These are phyloP conservation scores for Epicoccum nigrum DNA, from an alignment of 2,329 filamentous ascomycete genomes.

Conservation along the genomic window DNA sequence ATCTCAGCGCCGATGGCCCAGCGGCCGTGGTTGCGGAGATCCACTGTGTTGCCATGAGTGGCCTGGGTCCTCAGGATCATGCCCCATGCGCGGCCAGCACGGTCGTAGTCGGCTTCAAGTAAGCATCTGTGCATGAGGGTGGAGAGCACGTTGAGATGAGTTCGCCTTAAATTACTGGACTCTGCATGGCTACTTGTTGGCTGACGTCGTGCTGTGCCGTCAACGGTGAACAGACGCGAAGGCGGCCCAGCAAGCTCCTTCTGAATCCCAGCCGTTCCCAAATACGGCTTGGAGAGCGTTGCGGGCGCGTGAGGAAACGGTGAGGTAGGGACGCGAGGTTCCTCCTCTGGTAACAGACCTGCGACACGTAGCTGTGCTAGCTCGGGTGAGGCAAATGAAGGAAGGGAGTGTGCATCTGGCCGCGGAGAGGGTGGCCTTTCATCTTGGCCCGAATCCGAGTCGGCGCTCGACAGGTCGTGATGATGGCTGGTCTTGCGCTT, in stretches of 20 bases:
- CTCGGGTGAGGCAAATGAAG: conserved; percentile 29
- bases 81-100: conserved; percentile 76
- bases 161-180: conserved; percentile 49
- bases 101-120: conserved; percentile 69
- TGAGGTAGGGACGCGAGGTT: conserved; percentile 45
- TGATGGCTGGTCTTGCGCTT: conserved; percentile 32
- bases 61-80: conserved; percentile 70
- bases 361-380: conserved; percentile 48
- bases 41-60: conserved; percentile 61
- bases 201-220: conserved; percentile 13
- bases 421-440: background rate
- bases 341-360: conserved; percentile 48
- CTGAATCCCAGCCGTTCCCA: conserved; percentile 38
- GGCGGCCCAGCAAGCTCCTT: conserved; percentile 51
- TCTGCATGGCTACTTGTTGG: conserved; percentile 10
- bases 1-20: conserved; percentile 90
- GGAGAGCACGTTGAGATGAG: conserved; percentile 70
- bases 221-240: conserved; percentile 48
- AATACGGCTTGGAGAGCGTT: conserved; percentile 19
- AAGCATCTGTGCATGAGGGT: conserved; percentile 76
- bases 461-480: no score
- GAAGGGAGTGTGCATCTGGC: conserved; percentile 22
- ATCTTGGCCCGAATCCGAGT: no score
- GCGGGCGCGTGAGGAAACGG: conserved; percentile 55
- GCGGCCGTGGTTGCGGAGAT: conserved; percentile 70